Evolutionary conservation across 2,329 filamentous ascomycete species (phyloP).

Genomic region (Pseudofabraea citricarpa): DNA sequence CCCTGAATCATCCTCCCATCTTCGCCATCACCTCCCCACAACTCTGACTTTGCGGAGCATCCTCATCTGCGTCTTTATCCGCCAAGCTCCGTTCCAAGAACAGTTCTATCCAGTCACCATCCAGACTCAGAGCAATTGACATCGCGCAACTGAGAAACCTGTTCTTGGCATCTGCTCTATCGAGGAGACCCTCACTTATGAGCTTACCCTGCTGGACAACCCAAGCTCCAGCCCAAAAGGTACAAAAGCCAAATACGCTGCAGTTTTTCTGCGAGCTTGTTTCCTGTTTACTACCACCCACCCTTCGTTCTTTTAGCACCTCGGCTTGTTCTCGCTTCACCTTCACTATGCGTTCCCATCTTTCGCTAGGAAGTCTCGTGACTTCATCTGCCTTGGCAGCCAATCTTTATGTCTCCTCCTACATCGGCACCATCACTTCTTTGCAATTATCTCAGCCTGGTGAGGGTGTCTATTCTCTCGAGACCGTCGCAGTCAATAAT

Average conservation of each 20-base stretch:
- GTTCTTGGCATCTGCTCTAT: no score
- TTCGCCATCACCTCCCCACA: no score
- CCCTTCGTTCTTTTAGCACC: not conserved
- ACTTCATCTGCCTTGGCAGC: conserved; percentile 12
- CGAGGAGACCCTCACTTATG: no score
- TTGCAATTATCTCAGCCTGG: conserved; percentile 23
- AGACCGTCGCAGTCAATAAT: conserved; percentile 13
- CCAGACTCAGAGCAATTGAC: no score
- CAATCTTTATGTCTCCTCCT: conserved; percentile 34
- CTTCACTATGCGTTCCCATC: conserved; percentile 13
- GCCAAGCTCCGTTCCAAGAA: no score
- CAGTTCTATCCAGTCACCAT: no score
- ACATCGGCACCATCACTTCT: conserved; percentile 30
- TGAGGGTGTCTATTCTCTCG: conserved; percentile 17
- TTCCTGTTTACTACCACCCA: not conserved
- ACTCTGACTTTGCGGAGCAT: no score
- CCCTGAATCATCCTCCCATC: no score
- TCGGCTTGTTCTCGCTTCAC: not conserved
- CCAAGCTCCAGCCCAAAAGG: no score
- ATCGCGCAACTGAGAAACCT: no score
- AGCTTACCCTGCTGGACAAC: no score
- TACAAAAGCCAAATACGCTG: not conserved
- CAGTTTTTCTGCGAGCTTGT: not conserved
- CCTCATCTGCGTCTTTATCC: no score
- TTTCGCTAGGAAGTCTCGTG: conserved; percentile 13